Conservation (phyloP, 345 rosid genomes). For the Ceriops decandra region DNA sequence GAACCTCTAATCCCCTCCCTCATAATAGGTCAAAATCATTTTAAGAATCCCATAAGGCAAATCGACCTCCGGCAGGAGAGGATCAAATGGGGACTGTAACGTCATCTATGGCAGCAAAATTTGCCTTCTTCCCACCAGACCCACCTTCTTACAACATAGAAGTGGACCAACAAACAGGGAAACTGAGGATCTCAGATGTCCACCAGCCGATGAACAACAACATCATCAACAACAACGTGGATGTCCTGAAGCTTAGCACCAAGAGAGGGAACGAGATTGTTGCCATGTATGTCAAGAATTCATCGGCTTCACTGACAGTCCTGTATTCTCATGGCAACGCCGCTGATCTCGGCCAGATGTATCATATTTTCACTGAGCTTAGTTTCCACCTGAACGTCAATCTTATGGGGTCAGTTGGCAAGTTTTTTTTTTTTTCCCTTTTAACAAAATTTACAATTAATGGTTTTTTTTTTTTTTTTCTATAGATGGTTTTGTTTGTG, state of each 20-base stretch:
- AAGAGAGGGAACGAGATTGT: slow-evolving; percentile 70
- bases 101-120: slow-evolving; percentile 84
- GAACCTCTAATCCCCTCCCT: slow-evolving; percentile 6
- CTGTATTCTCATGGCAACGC: slow-evolving; percentile 95
- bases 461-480: background rate
- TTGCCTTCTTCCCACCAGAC: slow-evolving; percentile 89
- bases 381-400: slow-evolving; percentile 71
- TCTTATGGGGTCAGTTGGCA: slow-evolving; percentile 65
- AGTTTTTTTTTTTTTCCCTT: background rate
- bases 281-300: slow-evolving; percentile 61
- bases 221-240: slow-evolving; percentile 36
- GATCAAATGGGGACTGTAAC: slow-evolving; percentile 65
- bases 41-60: background rate
- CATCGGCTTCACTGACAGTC: slow-evolving; percentile 65
- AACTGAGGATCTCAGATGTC: slow-evolving; percentile 46
- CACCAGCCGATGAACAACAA: slow-evolving; percentile 29
- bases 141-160: slow-evolving; percentile 72
- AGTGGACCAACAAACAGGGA: slow-evolving; percentile 54
- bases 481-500: background rate
- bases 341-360: slow-evolving; percentile 82
- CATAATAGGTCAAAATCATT: background rate
- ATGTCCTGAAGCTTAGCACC: slow-evolving; percentile 56
- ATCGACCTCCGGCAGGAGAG: background rate
- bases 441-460: background rate
- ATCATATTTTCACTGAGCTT: slow-evolving; percentile 58